Percentiles rank a stretch among this genome's conserved stretches.
phyloP scores from a whole-genome alignment of 352 stramenopile species.

The Phytophthora colocasiae region DNA sequence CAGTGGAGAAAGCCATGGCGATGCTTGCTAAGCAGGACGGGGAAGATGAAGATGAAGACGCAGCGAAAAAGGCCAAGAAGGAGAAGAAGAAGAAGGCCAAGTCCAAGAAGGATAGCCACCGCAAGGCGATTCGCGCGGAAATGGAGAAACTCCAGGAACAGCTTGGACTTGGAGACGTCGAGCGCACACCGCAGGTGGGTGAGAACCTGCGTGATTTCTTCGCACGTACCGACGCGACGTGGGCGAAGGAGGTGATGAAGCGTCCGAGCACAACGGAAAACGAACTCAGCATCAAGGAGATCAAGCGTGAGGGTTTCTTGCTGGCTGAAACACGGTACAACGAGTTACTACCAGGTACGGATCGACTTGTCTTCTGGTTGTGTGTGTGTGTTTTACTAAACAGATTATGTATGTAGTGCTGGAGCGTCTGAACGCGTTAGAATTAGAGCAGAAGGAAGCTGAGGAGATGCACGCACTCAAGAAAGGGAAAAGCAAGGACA shows the following conservation, averaged over 20 bases:
- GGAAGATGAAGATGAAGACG: slow-evolving; percentile 38
- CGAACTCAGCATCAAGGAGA: slow-evolving; percentile 85
- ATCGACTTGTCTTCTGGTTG: background rate
- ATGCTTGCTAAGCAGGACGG: slow-evolving; percentile 62
- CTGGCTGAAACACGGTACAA: slow-evolving; percentile 82
- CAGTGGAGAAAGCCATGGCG: slow-evolving; percentile 63
- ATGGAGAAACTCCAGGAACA: slow-evolving; percentile 89
- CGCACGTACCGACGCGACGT: slow-evolving; percentile 78
- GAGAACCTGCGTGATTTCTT: slow-evolving; percentile 91
- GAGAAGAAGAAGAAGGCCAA: slow-evolving; percentile 73
- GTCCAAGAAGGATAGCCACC: slow-evolving; percentile 71
- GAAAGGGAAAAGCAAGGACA: slow-evolving; percentile 82
- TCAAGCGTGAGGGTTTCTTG: slow-evolving; percentile 85
- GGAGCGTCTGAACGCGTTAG: slow-evolving; percentile 81
- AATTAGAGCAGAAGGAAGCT: slow-evolving; percentile 80
- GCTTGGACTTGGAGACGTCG: slow-evolving; percentile 69
- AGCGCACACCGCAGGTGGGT: slow-evolving; percentile 79
- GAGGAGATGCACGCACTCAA: slow-evolving; percentile 80
- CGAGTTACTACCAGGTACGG: slow-evolving; percentile 76
- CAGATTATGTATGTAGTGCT: slow-evolving; percentile 50
- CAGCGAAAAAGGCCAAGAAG: slow-evolving; percentile 46
- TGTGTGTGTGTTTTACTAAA: slow-evolving; percentile 9
- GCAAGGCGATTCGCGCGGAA: slow-evolving; percentile 71
- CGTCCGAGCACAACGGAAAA: slow-evolving; percentile 70
- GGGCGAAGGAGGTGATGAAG: slow-evolving; percentile 65